Percentiles rank a stretch among this genome's conserved stretches.
Evolutionary conservation across 169 alveolate species (phyloP).

Genomic region (Eimeria brunetti): DNA sequence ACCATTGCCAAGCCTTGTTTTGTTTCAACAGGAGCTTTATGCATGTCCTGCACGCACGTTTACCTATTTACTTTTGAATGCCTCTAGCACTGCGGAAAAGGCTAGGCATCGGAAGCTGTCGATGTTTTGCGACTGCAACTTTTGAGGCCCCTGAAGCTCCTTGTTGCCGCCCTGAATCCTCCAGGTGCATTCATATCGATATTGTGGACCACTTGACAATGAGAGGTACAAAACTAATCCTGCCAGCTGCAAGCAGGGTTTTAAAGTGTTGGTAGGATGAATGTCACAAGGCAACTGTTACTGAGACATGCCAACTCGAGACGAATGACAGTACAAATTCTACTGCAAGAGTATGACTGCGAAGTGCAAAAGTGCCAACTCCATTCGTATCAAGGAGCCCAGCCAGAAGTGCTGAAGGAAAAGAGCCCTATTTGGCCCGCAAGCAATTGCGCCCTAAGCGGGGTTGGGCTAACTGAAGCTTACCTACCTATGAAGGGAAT

Average conservation of each 20-base stretch:
- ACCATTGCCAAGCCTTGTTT: not conserved
- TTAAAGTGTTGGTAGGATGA: not conserved
- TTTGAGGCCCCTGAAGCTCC: not conserved
- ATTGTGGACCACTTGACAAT: not conserved
- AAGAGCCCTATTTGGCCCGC: not conserved
- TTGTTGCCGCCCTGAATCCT: not conserved
- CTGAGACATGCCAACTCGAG: not conserved
- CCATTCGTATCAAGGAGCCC: not conserved
- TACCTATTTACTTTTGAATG: not conserved
- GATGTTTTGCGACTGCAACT: not conserved
- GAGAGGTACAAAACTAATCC: not conserved
- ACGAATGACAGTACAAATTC: not conserved
- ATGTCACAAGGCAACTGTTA: not conserved
- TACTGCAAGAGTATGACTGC: not conserved
- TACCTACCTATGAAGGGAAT: not conserved
- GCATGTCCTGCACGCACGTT: not conserved
- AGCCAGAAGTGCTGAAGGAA: not conserved
- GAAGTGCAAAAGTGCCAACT: not conserved
- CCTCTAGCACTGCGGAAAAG: not conserved
- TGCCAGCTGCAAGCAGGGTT: constrained; percentile 1
- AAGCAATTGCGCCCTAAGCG: not conserved
- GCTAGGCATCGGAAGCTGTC: not conserved
- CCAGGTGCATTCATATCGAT: not conserved
- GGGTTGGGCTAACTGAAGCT: not conserved
- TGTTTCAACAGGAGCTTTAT: not conserved